Evolutionary conservation across 1,284 basidiomycete genomes (phyloP).

Genomic region (Pseudozyma sp.): DNA sequence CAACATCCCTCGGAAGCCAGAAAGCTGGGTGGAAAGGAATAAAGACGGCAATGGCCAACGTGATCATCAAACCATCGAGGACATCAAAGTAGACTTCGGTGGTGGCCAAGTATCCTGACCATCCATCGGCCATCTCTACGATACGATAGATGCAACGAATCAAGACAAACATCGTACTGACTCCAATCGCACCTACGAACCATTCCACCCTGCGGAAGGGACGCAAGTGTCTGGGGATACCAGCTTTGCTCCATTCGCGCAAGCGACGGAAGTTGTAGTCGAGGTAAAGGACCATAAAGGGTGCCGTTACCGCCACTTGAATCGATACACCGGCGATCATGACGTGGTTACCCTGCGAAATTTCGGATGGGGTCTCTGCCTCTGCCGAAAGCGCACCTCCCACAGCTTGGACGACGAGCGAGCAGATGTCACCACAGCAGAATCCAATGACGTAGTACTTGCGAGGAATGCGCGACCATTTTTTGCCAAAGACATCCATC

Average conservation of each 20-base stretch:
- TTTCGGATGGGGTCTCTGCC: slow-evolving; percentile 15
- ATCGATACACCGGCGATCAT: slow-evolving; percentile 49
- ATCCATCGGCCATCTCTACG: slow-evolving; percentile 50
- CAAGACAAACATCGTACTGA: slow-evolving; percentile 44
- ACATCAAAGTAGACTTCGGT: slow-evolving; percentile 41
- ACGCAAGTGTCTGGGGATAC: slow-evolving; percentile 11
- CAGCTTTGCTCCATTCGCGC: slow-evolving; percentile 27
- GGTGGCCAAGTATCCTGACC: slow-evolving; percentile 40
- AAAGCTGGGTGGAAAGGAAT: slow-evolving; percentile 42
- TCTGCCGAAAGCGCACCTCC: slow-evolving; percentile 42
- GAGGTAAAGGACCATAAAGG: slow-evolving; percentile 38
- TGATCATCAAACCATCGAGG: slow-evolving; percentile 47
- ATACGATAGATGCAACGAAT: slow-evolving; percentile 52
- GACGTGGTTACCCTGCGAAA: slow-evolving; percentile 29
- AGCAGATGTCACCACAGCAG: slow-evolving; percentile 41
- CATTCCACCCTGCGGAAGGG: slow-evolving; percentile 30
- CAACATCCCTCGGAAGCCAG: slow-evolving; percentile 24
- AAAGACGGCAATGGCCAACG: slow-evolving; percentile 41
- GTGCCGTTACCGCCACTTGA: slow-evolving; percentile 45
- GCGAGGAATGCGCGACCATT: slow-evolving; percentile 45
- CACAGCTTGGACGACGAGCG: slow-evolving; percentile 44
- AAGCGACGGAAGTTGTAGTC: slow-evolving; percentile 49
- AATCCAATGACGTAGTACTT: slow-evolving; percentile 46
- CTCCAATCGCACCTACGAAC: slow-evolving; percentile 28
- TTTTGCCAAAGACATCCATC: slow-evolving; percentile 47